phyloP scores from a whole-genome alignment of 108 stramenopile genomes.

The Poteriospumella lacustris region DNA sequence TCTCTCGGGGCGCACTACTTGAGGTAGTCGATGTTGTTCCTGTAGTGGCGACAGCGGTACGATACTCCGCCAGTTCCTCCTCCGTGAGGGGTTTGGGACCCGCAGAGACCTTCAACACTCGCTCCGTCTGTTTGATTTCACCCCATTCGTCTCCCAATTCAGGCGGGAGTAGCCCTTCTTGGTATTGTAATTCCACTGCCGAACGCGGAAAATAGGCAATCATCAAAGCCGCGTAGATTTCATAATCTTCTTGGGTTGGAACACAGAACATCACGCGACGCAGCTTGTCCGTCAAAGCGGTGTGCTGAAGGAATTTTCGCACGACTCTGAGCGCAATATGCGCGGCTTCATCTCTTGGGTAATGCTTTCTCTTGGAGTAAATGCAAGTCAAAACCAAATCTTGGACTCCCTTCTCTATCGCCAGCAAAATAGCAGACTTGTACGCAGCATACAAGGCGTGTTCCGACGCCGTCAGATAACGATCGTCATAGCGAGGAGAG shows the following conservation, averaged over 20 bases:
- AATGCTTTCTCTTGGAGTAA: not conserved
- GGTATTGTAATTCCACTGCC: not conserved
- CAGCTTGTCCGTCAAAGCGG: not conserved
- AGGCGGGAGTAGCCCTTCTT: not conserved
- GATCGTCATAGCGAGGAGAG: not conserved
- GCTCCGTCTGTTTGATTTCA: not conserved
- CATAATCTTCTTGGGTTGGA: not conserved
- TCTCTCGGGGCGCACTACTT: no score
- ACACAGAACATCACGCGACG: not conserved
- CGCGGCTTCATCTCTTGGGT: not conserved
- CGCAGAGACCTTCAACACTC: not conserved
- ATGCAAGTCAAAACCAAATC: not conserved
- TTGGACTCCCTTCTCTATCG: not conserved
- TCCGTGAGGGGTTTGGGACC: not conserved
- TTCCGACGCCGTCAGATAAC: not conserved
- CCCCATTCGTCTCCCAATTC: not conserved
- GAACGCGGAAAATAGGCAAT: not conserved
- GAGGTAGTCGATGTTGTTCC: no score
- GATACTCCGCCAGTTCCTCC: no score
- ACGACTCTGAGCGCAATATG: not conserved
- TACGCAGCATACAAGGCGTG: not conserved
- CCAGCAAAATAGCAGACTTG: not conserved
- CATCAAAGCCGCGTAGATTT: not conserved
- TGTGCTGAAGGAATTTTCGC: not conserved
- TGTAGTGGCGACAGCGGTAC: no score